Evolutionary conservation across 495 filamentous ascomycete genomes (phyloP), one percentile per base, ranked within the genome.

Genomic region (Penicillium dipodomyicola): DNA sequence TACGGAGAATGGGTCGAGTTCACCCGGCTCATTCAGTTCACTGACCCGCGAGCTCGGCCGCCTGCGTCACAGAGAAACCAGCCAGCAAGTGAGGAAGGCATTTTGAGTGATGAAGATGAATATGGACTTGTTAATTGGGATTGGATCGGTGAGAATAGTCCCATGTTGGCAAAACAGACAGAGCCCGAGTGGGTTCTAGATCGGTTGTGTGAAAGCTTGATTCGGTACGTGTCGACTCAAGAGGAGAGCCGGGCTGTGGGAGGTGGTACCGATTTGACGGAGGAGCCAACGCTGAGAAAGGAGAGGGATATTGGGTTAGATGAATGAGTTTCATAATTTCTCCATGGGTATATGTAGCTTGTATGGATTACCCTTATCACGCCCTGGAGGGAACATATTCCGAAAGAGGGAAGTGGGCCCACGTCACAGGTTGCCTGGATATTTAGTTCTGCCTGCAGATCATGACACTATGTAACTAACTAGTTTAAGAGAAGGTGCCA

Each of bases 1-100:
- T 87, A 85, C 56, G 84, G 86, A 58, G 84, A 87, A 61, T 87
- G 84, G 84, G 83, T 81, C 11, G 77, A 84, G 44, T 82, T 81
- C 33, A 85, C 82, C 20, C 75, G 77, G 17, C 60, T 87, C 45
- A 87, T 87, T 30, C 77, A 80, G 5, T 85, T 85, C 58, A 83
- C 79, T 2, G 64, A 79, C 41, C 73, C 76, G 11, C 55, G 51
- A 5, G 41, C 52, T 15, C 37, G 58, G 25, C 61, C 56, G 5
- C 35, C 43, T 17, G 47, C 57, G 0, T 54, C 58, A 5, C 29
- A 35, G 12, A 40, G 25, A 30, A 30, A 30, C n/a, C 49, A 20
- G 22, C 14, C 14, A n/a, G 17, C 4, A 17, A 32, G 2, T 10
- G 30, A 6, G 20, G 33, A 43, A 1, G 29, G 40, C 1, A 47